Conservation (phyloP, 176 grass and related monocot species). For the Luzula sylvatica region DNA sequence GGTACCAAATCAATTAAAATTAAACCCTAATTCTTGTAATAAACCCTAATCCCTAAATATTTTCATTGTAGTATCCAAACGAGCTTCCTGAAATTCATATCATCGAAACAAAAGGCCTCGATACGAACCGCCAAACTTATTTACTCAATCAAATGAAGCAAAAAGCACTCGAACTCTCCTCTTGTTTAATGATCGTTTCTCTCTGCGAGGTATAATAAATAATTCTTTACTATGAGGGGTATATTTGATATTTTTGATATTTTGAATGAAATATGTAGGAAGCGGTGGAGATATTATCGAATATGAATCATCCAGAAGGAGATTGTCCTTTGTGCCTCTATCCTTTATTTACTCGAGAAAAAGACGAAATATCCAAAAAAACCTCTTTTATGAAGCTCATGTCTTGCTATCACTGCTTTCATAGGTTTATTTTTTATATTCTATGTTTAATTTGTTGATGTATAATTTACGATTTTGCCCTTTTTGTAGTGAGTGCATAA, state of each 20-base stretch:
- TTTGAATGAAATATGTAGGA: constrained; percentile 34
- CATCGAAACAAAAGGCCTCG: constrained; percentile 75
- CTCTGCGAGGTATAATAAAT: constrained; percentile 76
- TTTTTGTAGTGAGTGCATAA: constrained; percentile 65
- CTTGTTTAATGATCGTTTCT: constrained; percentile 60
- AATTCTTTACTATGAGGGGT: no score
- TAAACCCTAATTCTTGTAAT: not conserved
- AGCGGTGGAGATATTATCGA: constrained; percentile 69
- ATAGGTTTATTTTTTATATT: constrained; percentile 43
- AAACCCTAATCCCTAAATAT: constrained; percentile 6
- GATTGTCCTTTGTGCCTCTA: constrained; percentile 92
- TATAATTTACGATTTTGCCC: constrained; percentile 14
- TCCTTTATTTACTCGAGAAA: constrained; percentile 53
- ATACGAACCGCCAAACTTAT: constrained; percentile 56
- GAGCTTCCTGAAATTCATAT: constrained; percentile 60
- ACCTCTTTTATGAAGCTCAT: constrained; percentile 90
- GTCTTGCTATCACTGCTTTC: constrained; percentile 98
- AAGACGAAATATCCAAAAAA: constrained; percentile 3
- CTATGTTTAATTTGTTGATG: constrained; percentile 1
- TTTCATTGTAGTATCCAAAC: constrained; percentile 60
- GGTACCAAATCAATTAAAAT: constrained; percentile 28
- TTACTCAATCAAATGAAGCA: constrained; percentile 44
- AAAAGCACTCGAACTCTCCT: constrained; percentile 67
- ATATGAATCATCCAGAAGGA: constrained; percentile 94
- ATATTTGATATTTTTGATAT: constrained; percentile 12